Percentiles rank a stretch among this genome's conserved stretches.
Conservation (phyloP, 768 basidiomycete species). For the Chalciporus sphaerocephalus region DNA sequence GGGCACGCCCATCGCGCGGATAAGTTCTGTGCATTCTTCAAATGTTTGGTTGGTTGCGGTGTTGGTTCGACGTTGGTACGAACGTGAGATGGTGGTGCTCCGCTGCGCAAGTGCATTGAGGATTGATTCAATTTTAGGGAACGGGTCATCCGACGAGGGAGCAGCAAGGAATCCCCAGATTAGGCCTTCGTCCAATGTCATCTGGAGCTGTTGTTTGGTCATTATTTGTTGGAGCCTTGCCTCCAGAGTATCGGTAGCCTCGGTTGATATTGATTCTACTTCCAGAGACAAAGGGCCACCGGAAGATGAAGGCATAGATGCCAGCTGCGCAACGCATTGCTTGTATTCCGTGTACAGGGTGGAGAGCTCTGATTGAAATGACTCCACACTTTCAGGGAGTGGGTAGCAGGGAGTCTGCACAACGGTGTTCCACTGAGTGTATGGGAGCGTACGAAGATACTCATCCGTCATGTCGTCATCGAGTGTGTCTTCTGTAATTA, state of each 20-base stretch:
- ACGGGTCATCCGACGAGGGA: constrained; percentile 6
- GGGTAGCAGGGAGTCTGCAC: constrained; percentile 13
- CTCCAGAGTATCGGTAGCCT: constrained; percentile 29
- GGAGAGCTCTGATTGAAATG: constrained; percentile 37
- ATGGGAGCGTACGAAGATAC: constrained; percentile 17
- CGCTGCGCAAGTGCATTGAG: constrained; percentile 40
- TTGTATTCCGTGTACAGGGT: constrained; percentile 48
- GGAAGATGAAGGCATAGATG: constrained; percentile 35
- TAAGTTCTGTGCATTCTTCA: constrained; percentile 60
- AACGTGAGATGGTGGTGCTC: constrained; percentile 56
- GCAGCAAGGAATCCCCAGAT: constrained; percentile 50
- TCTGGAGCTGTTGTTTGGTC: constrained; percentile 59
- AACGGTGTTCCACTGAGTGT: constrained; percentile 21
- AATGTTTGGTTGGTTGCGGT: constrained; percentile 66
- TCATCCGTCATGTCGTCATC: constrained; percentile 18
- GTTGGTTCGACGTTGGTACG: constrained; percentile 59
- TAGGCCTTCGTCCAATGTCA: constrained; percentile 55
- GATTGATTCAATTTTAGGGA: constrained; percentile 20
- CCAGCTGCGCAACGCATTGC: constrained; percentile 43
- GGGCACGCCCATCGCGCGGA: constrained; percentile 79
- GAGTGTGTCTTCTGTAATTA: constrained; percentile 4
- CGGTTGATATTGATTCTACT: constrained; percentile 1
- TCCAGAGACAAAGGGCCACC: constrained; percentile 13
- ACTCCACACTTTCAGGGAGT: constrained; percentile 21
- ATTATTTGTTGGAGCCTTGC: constrained; percentile 43